A percentile compares a stretch with the other conserved stretches of the same genome.
Evolutionary conservation across 164 flowering plant genomes (phyloP).

Genomic region (Cinnamomum micranthum): DNA sequence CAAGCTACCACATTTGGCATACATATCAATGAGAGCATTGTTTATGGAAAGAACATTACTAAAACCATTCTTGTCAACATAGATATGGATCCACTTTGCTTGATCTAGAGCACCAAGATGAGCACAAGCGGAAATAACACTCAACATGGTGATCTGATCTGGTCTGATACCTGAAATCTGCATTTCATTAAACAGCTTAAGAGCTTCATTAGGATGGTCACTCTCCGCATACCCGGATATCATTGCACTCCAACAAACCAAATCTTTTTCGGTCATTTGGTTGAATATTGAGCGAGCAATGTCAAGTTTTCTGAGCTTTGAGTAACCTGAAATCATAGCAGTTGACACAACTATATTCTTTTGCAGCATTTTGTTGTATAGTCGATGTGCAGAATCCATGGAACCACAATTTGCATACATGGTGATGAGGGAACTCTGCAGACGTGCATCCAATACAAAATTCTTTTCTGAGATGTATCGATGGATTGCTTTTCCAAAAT

Average conservation of each 20-base stretch:
- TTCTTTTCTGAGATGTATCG: constrained; percentile 37
- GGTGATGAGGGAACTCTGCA: constrained; percentile 52
- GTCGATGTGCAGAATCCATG: constrained; percentile 50
- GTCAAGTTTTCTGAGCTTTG: constrained; percentile 43
- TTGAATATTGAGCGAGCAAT: constrained; percentile 61
- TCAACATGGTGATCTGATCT: constrained; percentile 64
- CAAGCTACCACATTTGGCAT: constrained; percentile 77
- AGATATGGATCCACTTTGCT: constrained; percentile 53
- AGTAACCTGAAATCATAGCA: constrained; percentile 62
- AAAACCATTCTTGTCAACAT: constrained; percentile 42
- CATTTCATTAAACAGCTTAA: constrained; percentile 54
- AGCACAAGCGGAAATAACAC: constrained; percentile 81
- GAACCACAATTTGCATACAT: constrained; percentile 68
- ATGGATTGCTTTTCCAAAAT: constrained; percentile 48
- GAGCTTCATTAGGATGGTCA: constrained; percentile 53
- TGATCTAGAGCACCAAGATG: constrained; percentile 61
- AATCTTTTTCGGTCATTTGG: constrained; percentile 54
- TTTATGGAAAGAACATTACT: constrained; percentile 40
- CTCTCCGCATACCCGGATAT: constrained; percentile 76
- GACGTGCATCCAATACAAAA: constrained; percentile 33
- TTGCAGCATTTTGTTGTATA: constrained; percentile 38
- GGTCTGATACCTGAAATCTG: constrained; percentile 43
- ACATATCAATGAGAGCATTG: constrained; percentile 86
- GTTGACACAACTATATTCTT: constrained; percentile 51
- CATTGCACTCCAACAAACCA: constrained; percentile 88